Conservation (phyloP, 2,329 filamentous ascomycete genomes). For the Hirsutella rhossiliensis region DNA sequence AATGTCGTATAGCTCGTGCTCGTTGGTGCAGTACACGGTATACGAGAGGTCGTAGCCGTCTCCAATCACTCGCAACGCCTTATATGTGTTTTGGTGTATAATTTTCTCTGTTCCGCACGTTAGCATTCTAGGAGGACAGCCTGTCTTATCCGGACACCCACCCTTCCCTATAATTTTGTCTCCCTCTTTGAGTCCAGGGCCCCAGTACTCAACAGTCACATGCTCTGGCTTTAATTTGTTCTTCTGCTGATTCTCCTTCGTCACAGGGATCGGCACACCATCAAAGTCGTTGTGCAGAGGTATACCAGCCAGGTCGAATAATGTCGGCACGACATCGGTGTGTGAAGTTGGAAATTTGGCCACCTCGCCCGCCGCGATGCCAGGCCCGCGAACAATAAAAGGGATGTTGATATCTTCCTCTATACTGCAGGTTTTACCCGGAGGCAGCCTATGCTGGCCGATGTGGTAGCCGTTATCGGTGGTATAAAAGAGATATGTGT, state of each 20-base stretch:
- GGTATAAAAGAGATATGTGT: conserved; percentile 48
- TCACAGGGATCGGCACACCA: conserved; percentile 38
- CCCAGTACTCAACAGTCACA: conserved; percentile 48
- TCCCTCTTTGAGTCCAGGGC: conserved; percentile 26
- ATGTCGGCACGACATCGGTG: conserved; percentile 50
- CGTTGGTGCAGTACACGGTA: conserved; percentile 56
- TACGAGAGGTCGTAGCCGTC: conserved; percentile 50
- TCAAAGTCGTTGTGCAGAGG: conserved; percentile 39
- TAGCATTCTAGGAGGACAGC: too few species aligned
- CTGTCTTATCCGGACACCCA: too few species aligned
- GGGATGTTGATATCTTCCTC: conserved; percentile 50
- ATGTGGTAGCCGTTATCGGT: conserved; percentile 51
- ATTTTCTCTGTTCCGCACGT: neutral
- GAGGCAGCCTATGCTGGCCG: conserved; percentile 43
- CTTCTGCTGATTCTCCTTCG: conserved; percentile 12
- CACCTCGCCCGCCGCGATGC: conserved; percentile 25
- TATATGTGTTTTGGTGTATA: conserved; percentile 43
- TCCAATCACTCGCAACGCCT: conserved; percentile 41
- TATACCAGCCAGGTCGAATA: conserved; percentile 33
- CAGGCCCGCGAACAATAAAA: conserved; percentile 42
- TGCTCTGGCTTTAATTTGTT: conserved; percentile 26
- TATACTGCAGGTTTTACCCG: conserved; percentile 45
- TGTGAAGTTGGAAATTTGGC: conserved; percentile 43
- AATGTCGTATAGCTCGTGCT: conserved; percentile 54
- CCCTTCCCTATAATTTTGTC: conserved; percentile 4